Base-by-base conservation (phyloP, 495 filamentous ascomycete species). In the Niebla homalea region DNA sequence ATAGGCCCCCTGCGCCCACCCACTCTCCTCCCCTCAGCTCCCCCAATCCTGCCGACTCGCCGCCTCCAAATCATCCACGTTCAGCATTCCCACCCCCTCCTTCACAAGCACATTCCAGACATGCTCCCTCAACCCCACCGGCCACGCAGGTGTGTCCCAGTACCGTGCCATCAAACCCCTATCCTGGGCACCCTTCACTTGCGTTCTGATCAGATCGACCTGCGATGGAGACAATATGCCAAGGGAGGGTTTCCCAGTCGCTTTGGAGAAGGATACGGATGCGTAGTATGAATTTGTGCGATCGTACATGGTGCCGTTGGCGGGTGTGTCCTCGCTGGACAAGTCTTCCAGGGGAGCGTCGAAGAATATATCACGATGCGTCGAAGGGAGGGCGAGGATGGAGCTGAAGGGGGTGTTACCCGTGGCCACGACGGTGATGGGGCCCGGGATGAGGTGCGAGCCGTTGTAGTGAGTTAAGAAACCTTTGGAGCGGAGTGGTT, bases 141-240 rank as follows among this genome's bases (percentile, higher is more conserved):
- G 75, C 80, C 86, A 78, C 48, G 59, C 57, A 2, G 85, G 85
- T 18, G 80, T 70, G 36, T 83, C 77, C 85, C 85, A 90, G 62
- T 87, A 89, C 48, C 86, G 61, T 3, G 74, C 77, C 49, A 74
- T 74, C 45, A 89, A 71, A 0, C 85, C 84, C 51, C 73, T 73
- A 35, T 64, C 60, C 54, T 78, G 74, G 1, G 87, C 87, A 12
- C 67, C 68, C 11, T 65, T 61, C 11, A 89, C 73, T 55, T 87
- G 81, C 0, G 64, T 64, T 15, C 77, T 67, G 36, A 89, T 73
- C 29, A 60, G 71, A 7, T 62, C 61, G 38, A 83, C 67, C 57
- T 89, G 85, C 4, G 7, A 4, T 1, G 67, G 57, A 26, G 57
- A 59, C 12, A 73, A 54, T 2, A 59, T 48, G 1, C 64, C 61